Conservation (phyloP, 768 basidiomycete genomes). For the Pleurotus sapidus region DNA sequence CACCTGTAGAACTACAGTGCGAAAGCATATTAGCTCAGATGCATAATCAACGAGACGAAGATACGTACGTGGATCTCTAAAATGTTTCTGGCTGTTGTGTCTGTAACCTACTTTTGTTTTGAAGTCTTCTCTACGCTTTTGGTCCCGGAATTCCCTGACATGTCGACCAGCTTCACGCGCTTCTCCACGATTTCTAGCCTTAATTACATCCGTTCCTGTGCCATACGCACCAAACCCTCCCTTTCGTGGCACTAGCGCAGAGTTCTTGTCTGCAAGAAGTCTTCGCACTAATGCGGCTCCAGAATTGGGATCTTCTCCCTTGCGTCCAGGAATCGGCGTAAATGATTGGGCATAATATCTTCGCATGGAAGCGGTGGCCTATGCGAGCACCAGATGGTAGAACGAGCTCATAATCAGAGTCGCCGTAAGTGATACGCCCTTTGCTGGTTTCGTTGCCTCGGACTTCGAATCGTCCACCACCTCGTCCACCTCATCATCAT, state of each 20-base stretch:
- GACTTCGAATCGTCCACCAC: conserved; percentile 34
- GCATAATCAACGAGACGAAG: neutral
- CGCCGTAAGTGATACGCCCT: conserved; percentile 69
- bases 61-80: conserved; percentile 55
- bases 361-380: conserved; percentile 84
- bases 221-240: conserved; percentile 91
- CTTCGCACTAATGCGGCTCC: conserved; percentile 76
- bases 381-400: conserved; percentile 91
- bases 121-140: conserved; percentile 75
- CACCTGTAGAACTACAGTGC: neutral
- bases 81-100: conserved; percentile 88
- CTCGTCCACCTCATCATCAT: conserved; percentile 33
- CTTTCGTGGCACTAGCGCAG: conserved; percentile 77
- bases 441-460: conserved; percentile 43
- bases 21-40: neutral
- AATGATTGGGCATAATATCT: conserved; percentile 87
- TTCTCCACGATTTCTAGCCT: conserved; percentile 92
- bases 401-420: conserved; percentile 82
- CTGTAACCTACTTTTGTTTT: conserved; percentile 79
- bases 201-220: conserved; percentile 75
- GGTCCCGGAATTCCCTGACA: conserved; percentile 80
- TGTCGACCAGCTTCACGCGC: conserved; percentile 90
- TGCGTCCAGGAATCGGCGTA: conserved; percentile 32
- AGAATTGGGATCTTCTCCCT: conserved; percentile 62
- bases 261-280: conserved; percentile 78